Conservation (phyloP, 2,329 filamentous ascomycete genomes). For the Hymenoscyphus infarciens region DNA sequence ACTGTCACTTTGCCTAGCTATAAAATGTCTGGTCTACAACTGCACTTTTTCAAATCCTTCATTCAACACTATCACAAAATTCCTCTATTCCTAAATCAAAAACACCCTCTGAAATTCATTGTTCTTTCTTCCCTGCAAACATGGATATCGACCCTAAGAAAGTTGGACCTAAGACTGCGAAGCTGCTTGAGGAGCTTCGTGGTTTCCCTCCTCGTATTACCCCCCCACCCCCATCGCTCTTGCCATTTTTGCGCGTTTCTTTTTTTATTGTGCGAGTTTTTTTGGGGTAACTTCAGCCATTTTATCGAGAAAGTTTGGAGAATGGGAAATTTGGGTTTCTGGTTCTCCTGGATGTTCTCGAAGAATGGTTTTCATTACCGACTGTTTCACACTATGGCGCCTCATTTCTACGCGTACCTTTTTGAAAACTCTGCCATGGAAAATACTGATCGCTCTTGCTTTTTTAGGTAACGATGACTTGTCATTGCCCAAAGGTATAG, state of each 20-base stretch:
- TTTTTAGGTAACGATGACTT: slow-evolving; percentile 58
- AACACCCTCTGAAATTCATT: not conserved
- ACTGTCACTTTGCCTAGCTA: no score
- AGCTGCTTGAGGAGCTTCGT: not conserved
- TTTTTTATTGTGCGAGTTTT: slow-evolving; percentile 1
- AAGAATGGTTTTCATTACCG: no score
- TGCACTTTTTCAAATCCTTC: not conserved
- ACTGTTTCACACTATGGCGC: no score
- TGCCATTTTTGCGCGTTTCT: not conserved
- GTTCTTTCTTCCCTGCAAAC: not conserved
- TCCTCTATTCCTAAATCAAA: not conserved
- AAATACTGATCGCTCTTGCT: slow-evolving; percentile 3
- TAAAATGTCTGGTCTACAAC: no score
- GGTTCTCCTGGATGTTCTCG: no score
- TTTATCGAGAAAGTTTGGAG: no score
- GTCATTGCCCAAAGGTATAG: slow-evolving; percentile 59
- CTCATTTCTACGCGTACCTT: not conserved
- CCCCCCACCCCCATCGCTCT: slow-evolving; percentile 6
- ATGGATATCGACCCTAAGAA: not conserved
- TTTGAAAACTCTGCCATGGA: not conserved
- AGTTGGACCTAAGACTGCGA: not conserved
- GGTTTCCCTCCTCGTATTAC: not conserved
- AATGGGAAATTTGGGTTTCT: no score
- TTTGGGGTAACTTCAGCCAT: slow-evolving; percentile 34
- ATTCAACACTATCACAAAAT: not conserved